Evolutionary conservation across 306 rosid species (phyloP).

Genomic region (Fagus sylvatica): DNA sequence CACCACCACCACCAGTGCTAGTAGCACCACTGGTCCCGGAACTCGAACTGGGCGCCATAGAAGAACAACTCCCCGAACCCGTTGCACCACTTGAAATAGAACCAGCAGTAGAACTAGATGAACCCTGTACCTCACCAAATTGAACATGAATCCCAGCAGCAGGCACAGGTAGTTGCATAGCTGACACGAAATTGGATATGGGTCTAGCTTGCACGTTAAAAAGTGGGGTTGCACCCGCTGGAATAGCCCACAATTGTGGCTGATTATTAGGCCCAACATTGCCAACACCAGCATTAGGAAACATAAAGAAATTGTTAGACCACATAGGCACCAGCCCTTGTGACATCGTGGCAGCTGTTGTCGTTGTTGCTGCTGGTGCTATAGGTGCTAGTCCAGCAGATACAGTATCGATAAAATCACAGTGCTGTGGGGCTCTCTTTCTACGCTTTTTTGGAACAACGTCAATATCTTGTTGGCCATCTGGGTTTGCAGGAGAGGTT

Average conservation of each 20-base stretch:
- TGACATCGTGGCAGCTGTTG: neutral
- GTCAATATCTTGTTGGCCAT: slow-evolving; percentile 40
- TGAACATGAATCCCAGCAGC: slow-evolving; percentile 16
- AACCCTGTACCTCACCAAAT: slow-evolving; percentile 26
- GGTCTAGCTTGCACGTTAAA: slow-evolving; percentile 59
- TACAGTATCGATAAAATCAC: slow-evolving; percentile 57
- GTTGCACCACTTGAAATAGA: slow-evolving; percentile 25
- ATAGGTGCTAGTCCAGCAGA: slow-evolving; percentile 75
- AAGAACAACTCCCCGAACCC: slow-evolving; percentile 31
- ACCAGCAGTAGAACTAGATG: slow-evolving; percentile 2
- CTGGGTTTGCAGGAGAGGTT: slow-evolving; percentile 55
- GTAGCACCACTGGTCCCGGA: slow-evolving; percentile 26
- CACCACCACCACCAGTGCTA: slow-evolving; percentile 8
- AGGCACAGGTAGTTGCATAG: slow-evolving; percentile 29
- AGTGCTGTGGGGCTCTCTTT: slow-evolving; percentile 33
- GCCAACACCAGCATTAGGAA: slow-evolving; percentile 37
- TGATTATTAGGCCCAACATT: slow-evolving; percentile 27
- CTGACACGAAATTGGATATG: slow-evolving; percentile 60
- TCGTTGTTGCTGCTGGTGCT: slow-evolving; percentile 11
- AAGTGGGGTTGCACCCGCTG: slow-evolving; percentile 43
- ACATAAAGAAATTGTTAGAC: slow-evolving; percentile 55
- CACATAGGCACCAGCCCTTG: slow-evolving; percentile 56
- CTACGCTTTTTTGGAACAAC: slow-evolving; percentile 40
- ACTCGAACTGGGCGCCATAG: slow-evolving; percentile 41
- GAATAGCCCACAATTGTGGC: slow-evolving; percentile 74